Percentiles rank a stretch among this genome's conserved stretches.
Conservation (phyloP, 345 rosid species). For the Hibiscus mutabilis region DNA sequence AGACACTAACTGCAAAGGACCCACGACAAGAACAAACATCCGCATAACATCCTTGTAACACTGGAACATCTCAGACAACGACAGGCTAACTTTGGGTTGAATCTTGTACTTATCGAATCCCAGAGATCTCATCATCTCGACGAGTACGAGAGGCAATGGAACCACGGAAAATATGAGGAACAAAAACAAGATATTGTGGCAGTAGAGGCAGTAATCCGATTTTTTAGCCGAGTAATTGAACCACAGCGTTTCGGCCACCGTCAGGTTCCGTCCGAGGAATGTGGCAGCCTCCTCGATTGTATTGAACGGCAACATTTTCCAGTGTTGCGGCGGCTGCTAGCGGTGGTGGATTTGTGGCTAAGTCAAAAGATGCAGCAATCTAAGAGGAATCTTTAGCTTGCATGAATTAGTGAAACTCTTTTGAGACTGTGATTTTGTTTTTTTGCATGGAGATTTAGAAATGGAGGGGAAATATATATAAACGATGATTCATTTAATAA, state of each 20-base stretch:
- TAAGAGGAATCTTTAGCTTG: background rate
- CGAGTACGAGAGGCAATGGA: slow-evolving; percentile 59
- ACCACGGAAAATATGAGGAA: slow-evolving; percentile 61
- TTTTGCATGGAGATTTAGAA: background rate
- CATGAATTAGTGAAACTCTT: background rate
- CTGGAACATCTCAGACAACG: slow-evolving; percentile 48
- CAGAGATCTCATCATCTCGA: slow-evolving; percentile 44
- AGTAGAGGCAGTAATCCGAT: slow-evolving; percentile 77
- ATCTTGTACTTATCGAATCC: slow-evolving; percentile 62
- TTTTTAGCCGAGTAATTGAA: slow-evolving; percentile 70
- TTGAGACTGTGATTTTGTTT: background rate
- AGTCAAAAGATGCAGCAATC: background rate
- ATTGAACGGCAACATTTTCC: slow-evolving; percentile 63
- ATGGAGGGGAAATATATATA: background rate
- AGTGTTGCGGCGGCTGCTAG: background rate
- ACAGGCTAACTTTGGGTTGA: slow-evolving; percentile 70
- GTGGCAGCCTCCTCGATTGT: slow-evolving; percentile 55
- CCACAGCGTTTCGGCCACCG: slow-evolving; percentile 65
- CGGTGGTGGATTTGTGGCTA: background rate
- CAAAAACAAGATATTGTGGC: slow-evolving; percentile 73
- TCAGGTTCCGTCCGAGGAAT: slow-evolving; percentile 70
- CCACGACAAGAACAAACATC: slow-evolving; percentile 67
- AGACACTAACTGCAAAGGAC: slow-evolving; percentile 79
- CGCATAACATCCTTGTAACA: slow-evolving; percentile 78
- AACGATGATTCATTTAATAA: too few relatives aligned